These are phyloP conservation scores for Thymus quinquecostatus DNA, from an alignment of 257 asterid genomes.

Conservation along the genomic window DNA sequence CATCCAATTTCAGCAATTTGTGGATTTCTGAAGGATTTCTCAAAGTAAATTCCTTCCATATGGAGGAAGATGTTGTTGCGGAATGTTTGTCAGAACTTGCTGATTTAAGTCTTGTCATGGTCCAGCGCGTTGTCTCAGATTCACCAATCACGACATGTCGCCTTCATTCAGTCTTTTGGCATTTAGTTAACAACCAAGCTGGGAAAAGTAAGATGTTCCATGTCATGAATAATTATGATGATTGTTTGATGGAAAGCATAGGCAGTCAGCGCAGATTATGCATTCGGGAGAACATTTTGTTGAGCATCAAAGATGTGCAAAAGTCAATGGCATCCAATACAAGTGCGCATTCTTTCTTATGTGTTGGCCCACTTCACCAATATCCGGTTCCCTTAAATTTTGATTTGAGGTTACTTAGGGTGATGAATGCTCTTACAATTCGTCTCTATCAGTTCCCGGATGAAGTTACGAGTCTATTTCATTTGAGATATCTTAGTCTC, in stretches of 20 bases:
- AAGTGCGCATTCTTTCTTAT: neutral
- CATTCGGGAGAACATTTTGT: neutral
- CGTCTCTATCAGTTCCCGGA: neutral
- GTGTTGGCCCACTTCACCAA: neutral
- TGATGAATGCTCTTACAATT: neutral
- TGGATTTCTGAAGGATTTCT: constrained; percentile 25
- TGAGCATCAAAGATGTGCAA: neutral
- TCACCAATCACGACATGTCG: constrained; percentile 8
- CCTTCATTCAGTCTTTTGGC: constrained; percentile 1
- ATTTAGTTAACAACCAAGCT: neutral
- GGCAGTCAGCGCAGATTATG: neutral
- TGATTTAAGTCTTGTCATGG: constrained; percentile 10
- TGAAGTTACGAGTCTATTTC: neutral
- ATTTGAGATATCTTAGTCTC: neutral
- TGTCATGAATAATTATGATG: neutral
- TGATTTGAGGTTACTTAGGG: neutral
- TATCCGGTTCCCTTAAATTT: neutral
- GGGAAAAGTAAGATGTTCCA: neutral
- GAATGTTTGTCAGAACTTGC: constrained; percentile 9
- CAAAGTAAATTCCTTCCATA: neutral
- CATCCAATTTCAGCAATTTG: neutral
- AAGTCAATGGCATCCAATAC: neutral
- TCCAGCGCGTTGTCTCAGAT: neutral
- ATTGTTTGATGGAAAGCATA: neutral
- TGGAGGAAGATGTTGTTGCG: neutral